Percentiles rank a stretch among this genome's conserved stretches.
Conservation (phyloP, 495 filamentous ascomycete genomes). For the Friedmanniomyces simplex region DNA sequence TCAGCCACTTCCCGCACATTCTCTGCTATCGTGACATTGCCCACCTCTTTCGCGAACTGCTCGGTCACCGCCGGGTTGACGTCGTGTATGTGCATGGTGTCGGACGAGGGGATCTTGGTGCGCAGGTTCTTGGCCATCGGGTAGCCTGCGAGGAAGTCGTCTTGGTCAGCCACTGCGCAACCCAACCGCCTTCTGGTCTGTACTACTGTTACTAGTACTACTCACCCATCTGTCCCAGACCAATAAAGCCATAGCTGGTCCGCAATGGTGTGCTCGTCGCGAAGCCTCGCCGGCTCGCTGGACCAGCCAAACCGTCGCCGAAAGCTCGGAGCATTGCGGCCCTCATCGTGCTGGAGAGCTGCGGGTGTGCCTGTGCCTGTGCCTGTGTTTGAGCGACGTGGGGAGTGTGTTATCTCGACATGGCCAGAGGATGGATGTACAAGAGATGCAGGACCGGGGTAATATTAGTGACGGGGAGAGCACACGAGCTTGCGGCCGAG, state of each 20-base stretch:
- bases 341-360: not conserved
- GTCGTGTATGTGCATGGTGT: conserved; percentile 38
- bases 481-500: no score
- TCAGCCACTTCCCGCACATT: conserved; percentile 36
- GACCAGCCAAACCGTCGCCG: conserved; percentile 6
- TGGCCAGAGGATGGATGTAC: no score
- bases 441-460: no score
- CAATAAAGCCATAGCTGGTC: conserved; percentile 35
- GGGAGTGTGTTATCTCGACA: no score
- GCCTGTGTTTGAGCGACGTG: no score
- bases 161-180: not conserved
- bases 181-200: not conserved
- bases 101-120: conserved; percentile 30
- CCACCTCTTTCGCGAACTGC: conserved; percentile 23
- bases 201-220: conserved; percentile 5
- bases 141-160: conserved; percentile 28
- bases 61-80: conserved; percentile 34
- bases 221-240: conserved; percentile 35
- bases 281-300: conserved; percentile 13
- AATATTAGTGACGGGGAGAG: no score
- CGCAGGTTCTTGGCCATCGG: conserved; percentile 45
- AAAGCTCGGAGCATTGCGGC: not conserved
- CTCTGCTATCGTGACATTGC: conserved; percentile 28
- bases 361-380: no score
- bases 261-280: conserved; percentile 11